These are phyloP conservation scores for Cerioporus squamosus DNA, from an alignment of 1,284 basidiomycete genomes.

Conservation along the genomic window DNA sequence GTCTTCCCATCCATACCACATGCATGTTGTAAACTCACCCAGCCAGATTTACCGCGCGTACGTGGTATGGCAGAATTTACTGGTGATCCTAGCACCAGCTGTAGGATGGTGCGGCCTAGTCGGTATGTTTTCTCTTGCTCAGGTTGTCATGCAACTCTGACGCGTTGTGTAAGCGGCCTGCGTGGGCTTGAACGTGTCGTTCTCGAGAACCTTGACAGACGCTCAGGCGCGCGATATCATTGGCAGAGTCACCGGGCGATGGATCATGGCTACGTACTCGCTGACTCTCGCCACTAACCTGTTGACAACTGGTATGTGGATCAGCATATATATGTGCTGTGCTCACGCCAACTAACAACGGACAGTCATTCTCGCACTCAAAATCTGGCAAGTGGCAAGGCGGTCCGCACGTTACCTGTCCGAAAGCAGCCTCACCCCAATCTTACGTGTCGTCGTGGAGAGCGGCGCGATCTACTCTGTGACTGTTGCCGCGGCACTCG, in stretches of 20 bases:
- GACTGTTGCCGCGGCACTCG: slow-evolving; percentile 33
- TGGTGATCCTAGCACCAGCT: slow-evolving; percentile 27
- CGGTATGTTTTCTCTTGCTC: slow-evolving; percentile 7
- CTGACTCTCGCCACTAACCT: slow-evolving; percentile 35
- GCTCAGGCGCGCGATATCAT: slow-evolving; percentile 21
- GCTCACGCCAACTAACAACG: not conserved
- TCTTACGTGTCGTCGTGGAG: slow-evolving; percentile 36
- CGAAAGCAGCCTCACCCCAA: slow-evolving; percentile 23
- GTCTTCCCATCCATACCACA: slow-evolving; percentile 3
- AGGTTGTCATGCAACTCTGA: not conserved
- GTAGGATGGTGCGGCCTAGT: slow-evolving; percentile 31
- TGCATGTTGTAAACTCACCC: not conserved
- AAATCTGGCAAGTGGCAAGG: slow-evolving; percentile 30
- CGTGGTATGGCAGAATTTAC: slow-evolving; percentile 31
- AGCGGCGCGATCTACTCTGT: slow-evolving; percentile 36
- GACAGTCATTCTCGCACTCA: slow-evolving; percentile 28
- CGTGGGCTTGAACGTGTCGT: slow-evolving; percentile 7
- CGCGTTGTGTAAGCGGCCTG: not conserved
- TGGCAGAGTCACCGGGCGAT: slow-evolving; percentile 19
- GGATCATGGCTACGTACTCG: slow-evolving; percentile 35
- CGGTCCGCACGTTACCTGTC: slow-evolving; percentile 15
- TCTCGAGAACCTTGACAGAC: not conserved
- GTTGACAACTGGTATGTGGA: slow-evolving; percentile 30
- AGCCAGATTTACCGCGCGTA: slow-evolving; percentile 34
- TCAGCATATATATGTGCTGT: not conserved